Evolutionary conservation across 345 rosid genomes (phyloP), one percentile per base, ranked within the genome.

Genomic region (Hibiscus syriacus): DNA sequence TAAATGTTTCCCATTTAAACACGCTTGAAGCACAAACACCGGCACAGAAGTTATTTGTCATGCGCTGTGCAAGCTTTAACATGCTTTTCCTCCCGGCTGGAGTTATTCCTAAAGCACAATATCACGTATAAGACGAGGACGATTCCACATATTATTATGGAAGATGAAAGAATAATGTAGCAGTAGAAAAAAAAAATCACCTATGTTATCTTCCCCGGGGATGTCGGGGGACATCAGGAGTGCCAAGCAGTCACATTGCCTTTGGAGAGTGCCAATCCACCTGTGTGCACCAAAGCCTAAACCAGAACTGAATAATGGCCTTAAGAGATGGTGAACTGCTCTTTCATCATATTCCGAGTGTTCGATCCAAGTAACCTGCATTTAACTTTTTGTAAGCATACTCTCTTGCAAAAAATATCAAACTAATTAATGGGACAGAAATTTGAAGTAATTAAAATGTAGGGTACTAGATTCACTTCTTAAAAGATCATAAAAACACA

Each of bases 201-300:
- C 83, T 56, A 84, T 57, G 56, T 80, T 78, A 23, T 87, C 86
- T 54, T 73, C 76, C 8, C 75, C 16, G 10, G 86, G 67, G 32
- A 74, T 80, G 16, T 74, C 53, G 1, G 91, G 80, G 30, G 91
- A 83, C 85, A 84, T 77, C 67, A 84, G 87, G 43, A 86, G 76
- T 5, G 87, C 87, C 13, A 84, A 74, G 75, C 86, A 76, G 55
- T 86, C 85, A 73, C 84, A 81, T 11, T 86, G 91, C 56, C 91
- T 80, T 63, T 86, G 89, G 26, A 88, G 87, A 27, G 91, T 81
- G 48, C 91, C 83, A 5, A 86, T 43, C 94, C 94, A 88, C n/a
- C 87, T 70, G 23, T 77, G 87, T 0, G 91, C 83, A 3, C 94
- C 94, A 32, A 86, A 88, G n/a, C 89, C 94, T 75, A 84, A 77